Evolutionary conservation across 2,329 filamentous ascomycete genomes (phyloP), one percentile per base, ranked within the genome.

Genomic region (Colletotrichum plurivorum): DNA sequence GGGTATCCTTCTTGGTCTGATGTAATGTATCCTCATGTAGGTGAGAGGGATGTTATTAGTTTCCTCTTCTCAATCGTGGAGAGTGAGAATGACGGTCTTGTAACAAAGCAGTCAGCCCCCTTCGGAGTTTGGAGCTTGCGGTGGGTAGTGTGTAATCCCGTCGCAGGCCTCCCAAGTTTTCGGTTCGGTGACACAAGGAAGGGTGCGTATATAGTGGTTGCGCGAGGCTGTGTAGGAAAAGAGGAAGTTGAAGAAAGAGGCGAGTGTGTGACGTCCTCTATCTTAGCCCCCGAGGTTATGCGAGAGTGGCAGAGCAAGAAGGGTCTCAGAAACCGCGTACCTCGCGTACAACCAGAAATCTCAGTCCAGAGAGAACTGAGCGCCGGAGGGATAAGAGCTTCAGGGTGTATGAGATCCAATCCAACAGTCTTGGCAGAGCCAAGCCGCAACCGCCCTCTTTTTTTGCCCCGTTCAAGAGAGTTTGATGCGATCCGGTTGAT

Each of bases 381-480:
- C 31, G 31, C 31, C 31, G 31, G 31, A 36, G 31, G 31, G 31
- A 36, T 49, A 20, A 51, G 54, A 45, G 48, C 18, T 49, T 66
- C 16, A 43, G n/a, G 20, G 27, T 25, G 41, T 46, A 39, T 46
- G 45, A 66, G 8, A 16, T 18, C 41, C 36, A 20, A 55, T 52
- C 10, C 31, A 36, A 36, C 3, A 51, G 43, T 15, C 67, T 69
- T 65, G 67, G 51, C 55, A 36, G 31, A 48, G 22, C 31, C 31
- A 36, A 36, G 31, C 31, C 31, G 31, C 31, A 36, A 59, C 62
- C 67, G 67, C 67, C 59, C 25, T 62, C 49, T 36, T 36, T 36
- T 36, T 36, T 25, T 55, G 67, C 62, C 67, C 67, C 63, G 63
- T 69, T 51, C 2, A 69, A 59, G 18, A 69, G 15, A 56, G 49